Conservation (phyloP, 352 stramenopile genomes). For the Globisporangium lucens region DNA sequence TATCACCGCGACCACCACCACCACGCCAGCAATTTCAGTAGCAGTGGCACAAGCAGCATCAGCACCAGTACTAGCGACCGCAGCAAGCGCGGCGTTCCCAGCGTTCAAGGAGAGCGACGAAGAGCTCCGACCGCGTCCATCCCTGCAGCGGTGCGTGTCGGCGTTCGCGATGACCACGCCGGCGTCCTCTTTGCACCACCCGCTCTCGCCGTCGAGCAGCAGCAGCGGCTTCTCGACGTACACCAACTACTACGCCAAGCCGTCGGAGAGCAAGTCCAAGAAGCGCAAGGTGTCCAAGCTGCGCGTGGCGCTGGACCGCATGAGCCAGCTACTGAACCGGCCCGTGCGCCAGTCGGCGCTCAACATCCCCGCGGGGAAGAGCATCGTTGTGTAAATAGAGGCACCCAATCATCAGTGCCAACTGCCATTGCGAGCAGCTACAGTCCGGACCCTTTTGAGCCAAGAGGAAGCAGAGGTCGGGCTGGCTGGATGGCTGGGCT, state of each 20-base stretch:
- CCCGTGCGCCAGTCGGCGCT: conserved; percentile 68
- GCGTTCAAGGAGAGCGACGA: not conserved
- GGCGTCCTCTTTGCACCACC: not conserved
- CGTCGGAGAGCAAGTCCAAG: conserved; percentile 28
- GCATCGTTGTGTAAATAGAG: conserved; percentile 54
- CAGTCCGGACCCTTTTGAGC: not conserved
- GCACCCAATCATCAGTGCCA: not conserved
- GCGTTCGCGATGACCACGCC: conserved; percentile 15
- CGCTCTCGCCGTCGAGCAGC: conserved; percentile 18
- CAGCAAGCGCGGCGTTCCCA: not conserved
- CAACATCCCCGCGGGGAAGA: conserved; percentile 57
- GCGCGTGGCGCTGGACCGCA: conserved; percentile 56
- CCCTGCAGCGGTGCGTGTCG: conserved; percentile 14
- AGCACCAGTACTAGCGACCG: not conserved
- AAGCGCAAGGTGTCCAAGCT: conserved; percentile 71
- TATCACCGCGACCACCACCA: not conserved
- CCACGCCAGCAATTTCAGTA: not conserved
- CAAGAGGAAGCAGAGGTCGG: not conserved
- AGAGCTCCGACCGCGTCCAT: not conserved
- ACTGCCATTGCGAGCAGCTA: not conserved
- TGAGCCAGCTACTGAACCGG: conserved; percentile 72
- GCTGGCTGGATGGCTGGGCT: not conserved
- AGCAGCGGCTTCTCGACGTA: conserved; percentile 29
- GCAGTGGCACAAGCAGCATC: not conserved
- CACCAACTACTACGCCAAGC: conserved; percentile 24